Evolutionary conservation across 192 early-diverging fungal species (phyloP).

Genomic region (Backusella sp.): DNA sequence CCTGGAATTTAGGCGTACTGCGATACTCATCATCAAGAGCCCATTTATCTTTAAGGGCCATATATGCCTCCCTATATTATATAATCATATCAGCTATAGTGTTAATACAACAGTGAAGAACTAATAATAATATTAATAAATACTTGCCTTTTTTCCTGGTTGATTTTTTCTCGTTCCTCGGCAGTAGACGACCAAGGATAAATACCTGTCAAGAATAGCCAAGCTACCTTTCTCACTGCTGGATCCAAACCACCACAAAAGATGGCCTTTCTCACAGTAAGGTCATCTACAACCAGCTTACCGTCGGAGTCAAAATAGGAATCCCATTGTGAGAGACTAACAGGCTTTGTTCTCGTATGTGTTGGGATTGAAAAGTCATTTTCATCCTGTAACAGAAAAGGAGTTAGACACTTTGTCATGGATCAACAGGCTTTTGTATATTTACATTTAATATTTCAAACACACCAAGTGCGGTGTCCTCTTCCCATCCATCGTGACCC

Average conservation of each 20-base stretch:
- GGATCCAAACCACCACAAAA: conserved; percentile 81
- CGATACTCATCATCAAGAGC: conserved; percentile 55
- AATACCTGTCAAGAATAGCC: conserved; percentile 85
- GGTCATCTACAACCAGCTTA: conserved; percentile 45
- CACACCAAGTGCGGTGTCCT: conserved; percentile 41
- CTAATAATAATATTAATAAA: no score
- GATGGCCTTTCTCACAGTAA: conserved; percentile 53
- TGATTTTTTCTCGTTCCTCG: conserved; percentile 61
- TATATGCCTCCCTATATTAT: conserved; percentile 56
- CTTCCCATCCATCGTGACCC: conserved; percentile 38
- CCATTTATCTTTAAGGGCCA: conserved; percentile 65
- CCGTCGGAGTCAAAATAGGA: conserved; percentile 64
- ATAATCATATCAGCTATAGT: not conserved
- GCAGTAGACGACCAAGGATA: conserved; percentile 84
- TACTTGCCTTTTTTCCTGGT: conserved; percentile 42
- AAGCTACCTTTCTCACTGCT: conserved; percentile 78
- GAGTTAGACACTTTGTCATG: not conserved
- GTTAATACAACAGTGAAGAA: not conserved
- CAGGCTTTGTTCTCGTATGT: conserved; percentile 48
- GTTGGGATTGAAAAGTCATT: conserved; percentile 44
- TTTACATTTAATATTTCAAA: conserved; percentile 45
- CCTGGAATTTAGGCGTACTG: conserved; percentile 57
- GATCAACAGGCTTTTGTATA: not conserved
- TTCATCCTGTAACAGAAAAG: conserved; percentile 32
- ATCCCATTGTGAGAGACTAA: conserved; percentile 69